Evolutionary conservation across 2,329 filamentous ascomycete species (phyloP).

Genomic region (Fusarium sp.): DNA sequence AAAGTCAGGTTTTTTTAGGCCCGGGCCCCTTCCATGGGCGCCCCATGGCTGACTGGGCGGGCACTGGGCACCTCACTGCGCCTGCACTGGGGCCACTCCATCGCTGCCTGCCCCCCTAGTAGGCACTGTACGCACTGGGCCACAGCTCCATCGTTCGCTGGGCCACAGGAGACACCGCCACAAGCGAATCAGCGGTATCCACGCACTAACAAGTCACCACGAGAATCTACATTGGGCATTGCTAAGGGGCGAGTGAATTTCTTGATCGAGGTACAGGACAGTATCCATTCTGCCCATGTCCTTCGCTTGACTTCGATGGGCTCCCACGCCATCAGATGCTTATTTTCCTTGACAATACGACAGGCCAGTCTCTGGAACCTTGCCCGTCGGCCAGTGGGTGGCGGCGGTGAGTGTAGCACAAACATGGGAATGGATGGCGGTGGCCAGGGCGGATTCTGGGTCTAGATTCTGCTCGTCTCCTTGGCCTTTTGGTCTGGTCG

Average conservation of each 20-base stretch:
- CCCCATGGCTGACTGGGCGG: slow-evolving; percentile 31
- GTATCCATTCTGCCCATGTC: slow-evolving; percentile 20
- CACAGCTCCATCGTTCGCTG: slow-evolving; percentile 21
- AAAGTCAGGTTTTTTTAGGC: slow-evolving; percentile 48
- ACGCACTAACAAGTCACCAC: slow-evolving; percentile 39
- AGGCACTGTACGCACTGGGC: background rate
- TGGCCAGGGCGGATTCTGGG: slow-evolving; percentile 5
- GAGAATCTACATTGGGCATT: slow-evolving; percentile 13
- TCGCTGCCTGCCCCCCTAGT: background rate
- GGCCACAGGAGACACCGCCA: slow-evolving; percentile 44
- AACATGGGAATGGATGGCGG: slow-evolving; percentile 18
- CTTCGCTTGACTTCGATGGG: slow-evolving; percentile 45
- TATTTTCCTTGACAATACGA: slow-evolving; percentile 35
- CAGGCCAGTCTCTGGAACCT: slow-evolving; percentile 2
- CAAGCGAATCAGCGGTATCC: slow-evolving; percentile 41
- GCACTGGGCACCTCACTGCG: slow-evolving; percentile 6
- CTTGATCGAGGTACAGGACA: background rate
- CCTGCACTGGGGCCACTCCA: slow-evolving; percentile 9
- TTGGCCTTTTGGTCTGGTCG: background rate
- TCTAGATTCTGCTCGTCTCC: background rate
- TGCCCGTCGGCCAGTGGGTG: slow-evolving; percentile 10
- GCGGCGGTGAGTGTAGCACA: slow-evolving; percentile 5
- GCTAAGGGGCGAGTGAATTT: slow-evolving; percentile 36
- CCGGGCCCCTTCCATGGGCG: slow-evolving; percentile 15
- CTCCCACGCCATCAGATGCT: slow-evolving; percentile 35